Conservation (phyloP, 345 rosid species). For the Ricinus communis region DNA sequence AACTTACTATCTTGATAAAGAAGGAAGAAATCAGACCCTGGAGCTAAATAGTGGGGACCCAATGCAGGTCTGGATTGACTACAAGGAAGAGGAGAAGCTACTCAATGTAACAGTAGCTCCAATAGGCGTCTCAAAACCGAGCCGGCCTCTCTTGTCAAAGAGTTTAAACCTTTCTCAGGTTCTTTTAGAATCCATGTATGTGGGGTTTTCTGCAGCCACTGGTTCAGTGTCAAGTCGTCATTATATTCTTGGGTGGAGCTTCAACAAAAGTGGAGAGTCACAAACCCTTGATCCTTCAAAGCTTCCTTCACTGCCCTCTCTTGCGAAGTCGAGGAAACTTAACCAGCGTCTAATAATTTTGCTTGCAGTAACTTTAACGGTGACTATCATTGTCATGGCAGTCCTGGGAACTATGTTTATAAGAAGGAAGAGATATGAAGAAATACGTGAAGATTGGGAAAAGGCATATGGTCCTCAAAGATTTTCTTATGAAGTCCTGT, state of each 20-base stretch:
- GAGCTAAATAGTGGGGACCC: constrained; percentile 9
- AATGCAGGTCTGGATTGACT: constrained; percentile 3
- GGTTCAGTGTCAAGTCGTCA: not conserved
- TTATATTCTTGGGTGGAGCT: constrained; percentile 4
- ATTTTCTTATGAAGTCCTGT: constrained; percentile 13
- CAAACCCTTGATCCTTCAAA: not conserved
- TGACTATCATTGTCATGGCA: not conserved
- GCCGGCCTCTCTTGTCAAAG: not conserved
- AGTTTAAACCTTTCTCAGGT: not conserved
- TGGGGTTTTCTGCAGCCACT: not conserved
- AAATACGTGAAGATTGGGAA: constrained; percentile 23
- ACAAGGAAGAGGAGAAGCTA: not conserved
- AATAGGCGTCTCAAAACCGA: not conserved
- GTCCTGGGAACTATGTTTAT: not conserved
- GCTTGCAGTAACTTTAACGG: not conserved
- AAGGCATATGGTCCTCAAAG: constrained; percentile 25
- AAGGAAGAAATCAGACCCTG: not conserved
- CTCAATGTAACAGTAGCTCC: not conserved
- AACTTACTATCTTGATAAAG: not conserved
- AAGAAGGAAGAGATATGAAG: constrained; percentile 12
- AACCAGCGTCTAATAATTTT: no score
- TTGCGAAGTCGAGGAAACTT: no score
- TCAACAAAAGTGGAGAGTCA: not conserved
- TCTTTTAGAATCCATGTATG: not conserved
- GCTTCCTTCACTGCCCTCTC: not conserved